phyloP scores from a whole-genome alignment of 2,329 filamentous ascomycete species.

The Blastomyces emzantsi region DNA sequence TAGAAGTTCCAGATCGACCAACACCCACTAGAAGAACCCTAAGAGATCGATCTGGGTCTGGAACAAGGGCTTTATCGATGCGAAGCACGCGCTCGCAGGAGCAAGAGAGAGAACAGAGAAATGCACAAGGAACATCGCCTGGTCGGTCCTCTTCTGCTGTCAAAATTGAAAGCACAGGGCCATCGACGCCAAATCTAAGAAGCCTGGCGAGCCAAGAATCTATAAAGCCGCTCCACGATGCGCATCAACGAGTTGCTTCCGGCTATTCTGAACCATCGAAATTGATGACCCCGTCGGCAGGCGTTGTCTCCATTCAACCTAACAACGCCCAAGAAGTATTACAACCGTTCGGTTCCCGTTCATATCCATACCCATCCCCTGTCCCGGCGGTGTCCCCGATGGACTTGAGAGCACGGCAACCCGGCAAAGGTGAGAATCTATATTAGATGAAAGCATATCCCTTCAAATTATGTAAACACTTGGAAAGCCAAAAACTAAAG shows the following conservation, averaged over 20 bases:
- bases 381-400: not conserved
- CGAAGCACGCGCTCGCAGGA: conserved; percentile 18
- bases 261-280: conserved; percentile 5
- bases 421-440: not conserved
- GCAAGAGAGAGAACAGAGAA: conserved; percentile 17
- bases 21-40: conserved; percentile 27
- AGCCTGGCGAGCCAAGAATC: not conserved
- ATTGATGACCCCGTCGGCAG: conserved; percentile 6
- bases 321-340: not conserved
- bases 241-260: not conserved
- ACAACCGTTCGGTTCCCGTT: not conserved
- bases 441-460: not conserved
- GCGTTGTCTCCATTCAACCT: not conserved
- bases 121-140: not conserved
- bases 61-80: conserved; percentile 1
- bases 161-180: conserved; percentile 24
- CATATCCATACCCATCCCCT: not conserved
- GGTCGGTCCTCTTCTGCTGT: conserved; percentile 21
- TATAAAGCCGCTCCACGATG: not conserved
- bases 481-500: not conserved
- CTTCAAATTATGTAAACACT: not conserved
- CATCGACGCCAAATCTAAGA: conserved; percentile 2
- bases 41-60: conserved; percentile 24
- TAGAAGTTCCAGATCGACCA: conserved; percentile 17
- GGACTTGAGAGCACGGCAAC: not conserved